phyloP scores from a whole-genome alignment of 2,329 filamentous ascomycete genomes.

The Fusarium sp. region DNA sequence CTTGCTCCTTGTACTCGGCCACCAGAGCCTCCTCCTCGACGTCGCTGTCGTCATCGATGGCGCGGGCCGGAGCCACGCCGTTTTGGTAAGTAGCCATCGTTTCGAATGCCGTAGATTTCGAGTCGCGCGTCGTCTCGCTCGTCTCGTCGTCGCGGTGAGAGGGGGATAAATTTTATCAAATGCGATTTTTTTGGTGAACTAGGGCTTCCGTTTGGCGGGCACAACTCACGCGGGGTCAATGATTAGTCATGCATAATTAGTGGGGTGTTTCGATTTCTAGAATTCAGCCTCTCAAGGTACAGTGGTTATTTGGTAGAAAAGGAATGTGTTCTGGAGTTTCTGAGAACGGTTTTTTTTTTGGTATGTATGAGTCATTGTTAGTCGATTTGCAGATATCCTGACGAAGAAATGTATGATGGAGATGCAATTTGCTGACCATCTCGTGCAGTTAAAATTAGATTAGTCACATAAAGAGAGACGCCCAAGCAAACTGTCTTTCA shows the following conservation, averaged over 20 bases:
- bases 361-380: slow-evolving; percentile 48
- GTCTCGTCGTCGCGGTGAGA: slow-evolving; percentile 50
- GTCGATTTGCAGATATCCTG: slow-evolving; percentile 35
- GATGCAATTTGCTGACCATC: slow-evolving; percentile 37
- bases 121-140: slow-evolving; percentile 48
- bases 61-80: slow-evolving; percentile 69
- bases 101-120: slow-evolving; percentile 43
- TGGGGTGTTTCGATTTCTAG: slow-evolving; percentile 47
- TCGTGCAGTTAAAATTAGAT: slow-evolving; percentile 30
- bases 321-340: slow-evolving; percentile 15
- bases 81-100: slow-evolving; percentile 74
- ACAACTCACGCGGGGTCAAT: slow-evolving; percentile 18
- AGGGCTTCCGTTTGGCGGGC: slow-evolving; percentile 55
- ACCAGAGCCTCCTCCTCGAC: slow-evolving; percentile 96
- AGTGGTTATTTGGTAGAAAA: slow-evolving; percentile 12
- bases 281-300: slow-evolving; percentile 20
- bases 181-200: slow-evolving; percentile 50
- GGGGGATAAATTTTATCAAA: slow-evolving; percentile 53
- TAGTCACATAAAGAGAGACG: slow-evolving; percentile 45
- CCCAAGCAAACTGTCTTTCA: slow-evolving; percentile 22
- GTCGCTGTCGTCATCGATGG: slow-evolving; percentile 85
- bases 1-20: slow-evolving; percentile 95
- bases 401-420: slow-evolving; percentile 20
- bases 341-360: slow-evolving; percentile 8
- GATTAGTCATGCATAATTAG: slow-evolving; percentile 33